Evolutionary conservation across 371 early-diverging fungal species (phyloP), one percentile per base, ranked within the genome.

Genomic region (Mucor sp.): DNA sequence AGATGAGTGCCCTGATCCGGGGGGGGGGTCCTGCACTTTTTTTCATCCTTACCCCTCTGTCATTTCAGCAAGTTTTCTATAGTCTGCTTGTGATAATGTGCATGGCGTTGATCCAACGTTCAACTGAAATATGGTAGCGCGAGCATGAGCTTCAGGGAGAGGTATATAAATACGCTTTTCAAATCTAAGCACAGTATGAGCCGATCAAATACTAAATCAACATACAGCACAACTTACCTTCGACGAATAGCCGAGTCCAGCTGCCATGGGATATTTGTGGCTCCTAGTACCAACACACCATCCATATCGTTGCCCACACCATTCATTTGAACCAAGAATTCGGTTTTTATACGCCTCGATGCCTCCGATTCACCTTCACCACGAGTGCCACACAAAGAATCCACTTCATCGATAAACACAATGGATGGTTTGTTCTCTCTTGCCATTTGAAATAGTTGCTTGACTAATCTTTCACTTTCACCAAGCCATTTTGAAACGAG

Each of bases 401-500:
- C 99, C 17, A 99, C 92, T 76, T 98, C 98, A 82, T 98, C 99
- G 69, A 99, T 96, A 72, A 99, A 99, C 32, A 99, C 95, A 77
- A 98, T 96, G 5, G 97, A 90, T 25, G 98, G 98, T 74, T 90
- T 91, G 68, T 85, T 88, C 68, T 97, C 94, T 50, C 97, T 85
- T 35, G 99, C 99, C 89, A 97, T 93, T 53, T 87, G 85, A 81
- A 99, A 98, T 60, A 98, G 86, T 32, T 97, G 90, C 76, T 94
- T 95, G 14, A 97, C 96, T 43, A 97, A 83, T 90, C 93, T 79
- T 81, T 98, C 97, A 82, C 92, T 90, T 78, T 98, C 98, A 62
- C 99, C 99, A 90, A 97, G 94, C 96, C 97, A 99, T 87, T 97
- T 99, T 50, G 91, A 90, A 33, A 97, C 96, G 53, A 99, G 86